These are phyloP conservation scores for Entophlyctis helioformis DNA, from an alignment of 192 early-diverging fungal genomes.

Conservation along the genomic window DNA sequence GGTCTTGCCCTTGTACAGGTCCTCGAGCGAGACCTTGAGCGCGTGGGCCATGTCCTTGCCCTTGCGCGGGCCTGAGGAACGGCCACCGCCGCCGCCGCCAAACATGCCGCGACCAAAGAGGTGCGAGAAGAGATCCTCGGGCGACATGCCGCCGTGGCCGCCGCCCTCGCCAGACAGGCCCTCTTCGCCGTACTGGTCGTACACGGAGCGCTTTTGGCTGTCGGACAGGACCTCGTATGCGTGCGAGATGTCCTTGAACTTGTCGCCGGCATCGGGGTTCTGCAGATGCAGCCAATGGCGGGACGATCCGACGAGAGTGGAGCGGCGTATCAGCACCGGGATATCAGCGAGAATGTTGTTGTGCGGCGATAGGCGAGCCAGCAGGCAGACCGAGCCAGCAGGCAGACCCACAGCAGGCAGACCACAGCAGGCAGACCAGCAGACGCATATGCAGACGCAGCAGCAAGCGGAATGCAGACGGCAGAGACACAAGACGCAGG, in stretches of 20 bases:
- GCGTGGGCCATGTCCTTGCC: constrained; percentile 91
- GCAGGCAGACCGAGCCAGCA: too few species aligned
- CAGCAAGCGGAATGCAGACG: too few species aligned
- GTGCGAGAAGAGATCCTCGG: constrained; percentile 93
- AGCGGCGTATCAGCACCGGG: too few species aligned
- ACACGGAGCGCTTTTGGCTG: constrained; percentile 74
- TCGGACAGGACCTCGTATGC: constrained; percentile 96
- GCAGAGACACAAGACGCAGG: too few species aligned
- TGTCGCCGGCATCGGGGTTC: constrained; percentile 80
- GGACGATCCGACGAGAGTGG: too few species aligned
- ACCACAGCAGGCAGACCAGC: too few species aligned
- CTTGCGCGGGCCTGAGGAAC: constrained; percentile 69
- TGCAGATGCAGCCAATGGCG: constrained; percentile 23
- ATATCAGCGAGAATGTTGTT: too few species aligned
- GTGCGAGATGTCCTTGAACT: constrained; percentile 98
- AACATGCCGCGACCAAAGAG: constrained; percentile 80
- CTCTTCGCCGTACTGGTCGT: constrained; percentile 93
- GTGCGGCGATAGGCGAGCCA: too few species aligned
- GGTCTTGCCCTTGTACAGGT: constrained; percentile 81
- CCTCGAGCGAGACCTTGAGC: constrained; percentile 76
- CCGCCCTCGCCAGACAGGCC: constrained; percentile 72
- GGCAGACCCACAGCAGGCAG: too few species aligned
- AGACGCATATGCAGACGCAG: too few species aligned
- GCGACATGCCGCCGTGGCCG: constrained; percentile 56
- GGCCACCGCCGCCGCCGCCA: constrained; percentile 39